Percentiles rank a stretch among this genome's conserved stretches.
phyloP scores from a whole-genome alignment of 1,139 yeast species.

The Pichia norvegensis region DNA sequence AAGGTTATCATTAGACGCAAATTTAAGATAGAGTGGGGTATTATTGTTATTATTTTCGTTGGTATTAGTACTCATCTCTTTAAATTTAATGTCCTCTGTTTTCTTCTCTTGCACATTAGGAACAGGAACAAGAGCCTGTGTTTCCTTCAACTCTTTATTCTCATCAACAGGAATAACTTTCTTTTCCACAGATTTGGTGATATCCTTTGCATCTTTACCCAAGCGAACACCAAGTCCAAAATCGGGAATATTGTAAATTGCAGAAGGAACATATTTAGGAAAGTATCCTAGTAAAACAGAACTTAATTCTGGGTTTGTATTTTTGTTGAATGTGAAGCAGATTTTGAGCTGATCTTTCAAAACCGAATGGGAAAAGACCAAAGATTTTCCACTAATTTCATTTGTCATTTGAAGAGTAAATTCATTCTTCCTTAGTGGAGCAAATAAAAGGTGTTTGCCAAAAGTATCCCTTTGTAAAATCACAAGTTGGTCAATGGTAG shows the following conservation, averaged over 20 bases:
- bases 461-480: conserved; percentile 19
- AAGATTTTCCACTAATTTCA: conserved; percentile 12
- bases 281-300: conserved; percentile 6
- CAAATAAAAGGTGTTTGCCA: conserved; percentile 31
- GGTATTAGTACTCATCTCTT: not conserved
- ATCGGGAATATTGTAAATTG: not conserved
- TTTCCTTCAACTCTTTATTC: not conserved
- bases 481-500: conserved; percentile 14
- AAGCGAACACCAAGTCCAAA: conserved; percentile 11
- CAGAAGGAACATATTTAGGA: conserved; percentile 4
- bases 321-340: conserved; percentile 12
- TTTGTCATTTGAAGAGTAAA: conserved; percentile 15
- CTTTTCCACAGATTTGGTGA: not conserved
- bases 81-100: not conserved
- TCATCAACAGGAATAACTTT: not conserved
- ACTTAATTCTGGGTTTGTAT: conserved; percentile 1
- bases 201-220: not conserved
- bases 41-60: not conserved
- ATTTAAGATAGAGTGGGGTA: not conserved
- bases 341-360: conserved; percentile 17
- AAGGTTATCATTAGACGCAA: not conserved
- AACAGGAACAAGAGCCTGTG: not conserved
- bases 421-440: conserved; percentile 29
- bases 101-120: not conserved
- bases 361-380: conserved; percentile 16